Evolutionary conservation across 139 green algal species (phyloP), one percentile per base, ranked within the genome.

Genomic region (Astrephomene gubernaculifera): DNA sequence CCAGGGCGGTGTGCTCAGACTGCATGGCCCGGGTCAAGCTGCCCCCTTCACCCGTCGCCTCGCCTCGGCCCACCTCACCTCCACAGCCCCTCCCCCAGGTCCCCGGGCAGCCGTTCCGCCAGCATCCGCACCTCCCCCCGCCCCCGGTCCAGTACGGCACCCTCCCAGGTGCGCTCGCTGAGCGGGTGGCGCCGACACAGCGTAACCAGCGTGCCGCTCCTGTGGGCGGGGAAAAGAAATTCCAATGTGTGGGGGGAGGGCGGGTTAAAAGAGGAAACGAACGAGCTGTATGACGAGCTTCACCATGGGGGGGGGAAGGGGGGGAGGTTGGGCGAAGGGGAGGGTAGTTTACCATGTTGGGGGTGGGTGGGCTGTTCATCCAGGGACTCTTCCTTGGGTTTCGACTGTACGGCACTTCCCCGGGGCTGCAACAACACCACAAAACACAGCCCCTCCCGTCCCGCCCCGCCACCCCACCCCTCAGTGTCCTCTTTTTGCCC

Each of bases 61-160:
- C n/a, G 7, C 19, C 39, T 5, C 44, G 35, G 8, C 29, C n/a
- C 45, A 44, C 27, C 67, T 60, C 76, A 89, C 86, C 86, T 71
- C 86, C 86, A 89, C 22, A 43, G 2, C 12, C 86, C 86, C 19
- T 73, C 38, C 8, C 1, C 27, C 19, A 89, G 36, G 10, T 52
- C 79, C 7, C 61, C 33, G 3, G 86, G 86, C 36, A 54, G 61
- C 0, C 9, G 7, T n/a, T 87, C 79, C 45, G 41, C 45, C 36
- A 89, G 79, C 70, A 89, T 29, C 49, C 79, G 70, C 29, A 89
- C 36, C 71, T 89, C 86, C 61, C 61, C 36, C n/a, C 86, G 71
- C 31, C 61, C 49, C 17, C 53, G 38, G 61, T 89, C 86, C 71
- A 89, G 36, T 45, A 89, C 79, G 61, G 81, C 45, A 1, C 39